Evolutionary conservation across 192 early-diverging fungal genomes (phyloP), one percentile per base, ranked within the genome.

Genomic region (Backusella australiensis): DNA sequence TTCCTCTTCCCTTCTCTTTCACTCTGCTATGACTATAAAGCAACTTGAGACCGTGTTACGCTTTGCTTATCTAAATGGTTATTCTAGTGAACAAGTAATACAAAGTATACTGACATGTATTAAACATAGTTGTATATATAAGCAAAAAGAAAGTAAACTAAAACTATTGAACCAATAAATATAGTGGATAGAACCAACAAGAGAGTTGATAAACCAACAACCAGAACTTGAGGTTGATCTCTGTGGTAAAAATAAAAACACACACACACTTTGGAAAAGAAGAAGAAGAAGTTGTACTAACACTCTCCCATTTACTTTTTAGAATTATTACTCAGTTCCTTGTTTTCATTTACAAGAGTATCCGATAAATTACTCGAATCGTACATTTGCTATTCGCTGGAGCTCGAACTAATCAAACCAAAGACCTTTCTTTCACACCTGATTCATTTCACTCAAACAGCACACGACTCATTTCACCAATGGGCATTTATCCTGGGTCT

Each of bases 131-230:
- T 70, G 12, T 35, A 38, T 49, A 38, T 49, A 14, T 59, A 53
- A 23, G n/a, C 3, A 59, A 9, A 23, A 26, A 59, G 23, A 6
- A 23, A 44, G 3, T 44, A 17, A 44, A 44, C 14, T 52, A 56
- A 21, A 21, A 8, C 32, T 32, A 32, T 3, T 32, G 32, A 32
- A 32, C 32, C 32, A 32, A 32, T 32, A 9, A 21, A 44, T 69
- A 53, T n/a, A 79, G 77, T 79, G 77, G 77, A 68, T 73, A 26
- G 72, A 42, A 38, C 72, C 77, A 39, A 74, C 73, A 34, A 69
- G 56, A 14, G 63, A 79, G 63, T 79, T 73, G 11, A 23, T 79
- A 74, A 75, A 19, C 23, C 17, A 67, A 12, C 11, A 38, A 72
- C 34, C 34, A 39, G 42, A 70, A 34, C 72, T 70, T 7, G 67